Conservation (phyloP, 2,329 filamentous ascomycete species). For the Aureobasidium musti region DNA sequence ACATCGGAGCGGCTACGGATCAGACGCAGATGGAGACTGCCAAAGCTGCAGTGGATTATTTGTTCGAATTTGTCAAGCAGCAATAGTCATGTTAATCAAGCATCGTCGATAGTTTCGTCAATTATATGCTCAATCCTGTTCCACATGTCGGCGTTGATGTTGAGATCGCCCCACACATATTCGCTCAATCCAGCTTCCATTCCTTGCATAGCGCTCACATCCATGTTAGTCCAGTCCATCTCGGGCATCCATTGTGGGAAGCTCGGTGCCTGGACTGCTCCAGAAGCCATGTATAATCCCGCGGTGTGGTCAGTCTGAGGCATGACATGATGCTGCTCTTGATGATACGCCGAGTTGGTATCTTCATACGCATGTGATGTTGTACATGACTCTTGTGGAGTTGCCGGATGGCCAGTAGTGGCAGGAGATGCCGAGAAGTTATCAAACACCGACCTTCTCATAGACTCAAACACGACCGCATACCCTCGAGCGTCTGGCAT, state of each 20-base stretch:
- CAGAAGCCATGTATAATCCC: background rate
- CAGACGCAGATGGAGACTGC: constrained; percentile 45
- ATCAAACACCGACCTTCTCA: background rate
- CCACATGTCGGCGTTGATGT: constrained; percentile 20
- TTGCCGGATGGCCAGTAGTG: background rate
- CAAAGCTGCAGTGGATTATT: constrained; percentile 42
- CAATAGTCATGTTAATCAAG: background rate
- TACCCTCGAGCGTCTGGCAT: constrained; percentile 12
- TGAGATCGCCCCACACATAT: constrained; percentile 16
- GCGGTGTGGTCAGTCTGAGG: background rate
- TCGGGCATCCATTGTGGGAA: constrained; percentile 2
- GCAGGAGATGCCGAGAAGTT: constrained; percentile 6
- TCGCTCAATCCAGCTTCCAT: constrained; percentile 16
- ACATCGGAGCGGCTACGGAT: constrained; percentile 51
- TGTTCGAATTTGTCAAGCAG: constrained; percentile 28
- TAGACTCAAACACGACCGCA: constrained; percentile 6
- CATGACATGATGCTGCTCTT: background rate
- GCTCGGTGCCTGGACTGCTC: background rate
- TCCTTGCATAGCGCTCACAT: constrained; percentile 2
- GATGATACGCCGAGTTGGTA: background rate
- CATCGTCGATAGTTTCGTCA: background rate
- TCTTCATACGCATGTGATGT: background rate
- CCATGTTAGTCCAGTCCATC: background rate
- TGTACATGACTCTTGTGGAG: background rate
- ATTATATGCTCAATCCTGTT: constrained; percentile 19